Evolutionary conservation across 208 protist genomes (phyloP), one percentile per base, ranked within the genome.

Genomic region (Ichthyophonus hoferi): DNA sequence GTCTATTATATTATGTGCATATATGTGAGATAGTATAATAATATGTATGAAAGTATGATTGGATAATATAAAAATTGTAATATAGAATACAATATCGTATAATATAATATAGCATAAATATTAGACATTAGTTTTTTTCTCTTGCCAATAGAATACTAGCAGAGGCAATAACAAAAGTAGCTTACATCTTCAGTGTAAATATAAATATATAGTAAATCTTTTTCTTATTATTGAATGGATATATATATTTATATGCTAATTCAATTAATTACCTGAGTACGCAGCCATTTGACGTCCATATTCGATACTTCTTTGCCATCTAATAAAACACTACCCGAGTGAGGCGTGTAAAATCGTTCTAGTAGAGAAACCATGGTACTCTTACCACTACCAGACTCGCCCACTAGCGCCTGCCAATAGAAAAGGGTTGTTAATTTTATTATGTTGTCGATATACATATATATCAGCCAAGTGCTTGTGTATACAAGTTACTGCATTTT

Each of bases 351-450:
- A 40, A 93, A 95, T 1, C 50, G 31, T 33, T 93, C 93, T 1
- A 95, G 76, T 33, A 95, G 40, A 76, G 79, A 42, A 31, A 92
- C 76, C 0, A 92, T 91, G 0, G 93, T 94, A 2, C 83, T 67
- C 58, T 97, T 97, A 34, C 96, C 96, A 37, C 92, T 93, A 7
- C 96, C 96, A 39, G 92, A 94, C 41, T 83, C 93, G 1, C 96
- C 96, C 33, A 96, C 91, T 0, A 97, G 50, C 50, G 50, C 50
- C 50, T 67, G 50, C 24, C n/a, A n/a, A n/a, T n/a, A n/a, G n/a
- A n/a, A n/a, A n/a, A n/a, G n/a, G n/a, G n/a, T n/a, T n/a, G n/a
- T n/a, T n/a, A n/a, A n/a, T n/a, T n/a, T n/a, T n/a, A n/a, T n/a
- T n/a, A n/a, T n/a, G n/a, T n/a, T n/a, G n/a, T n/a, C n/a, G n/a